Base-by-base conservation (phyloP, 1,284 basidiomycete species). In the Wallemia mellicola region DNA sequence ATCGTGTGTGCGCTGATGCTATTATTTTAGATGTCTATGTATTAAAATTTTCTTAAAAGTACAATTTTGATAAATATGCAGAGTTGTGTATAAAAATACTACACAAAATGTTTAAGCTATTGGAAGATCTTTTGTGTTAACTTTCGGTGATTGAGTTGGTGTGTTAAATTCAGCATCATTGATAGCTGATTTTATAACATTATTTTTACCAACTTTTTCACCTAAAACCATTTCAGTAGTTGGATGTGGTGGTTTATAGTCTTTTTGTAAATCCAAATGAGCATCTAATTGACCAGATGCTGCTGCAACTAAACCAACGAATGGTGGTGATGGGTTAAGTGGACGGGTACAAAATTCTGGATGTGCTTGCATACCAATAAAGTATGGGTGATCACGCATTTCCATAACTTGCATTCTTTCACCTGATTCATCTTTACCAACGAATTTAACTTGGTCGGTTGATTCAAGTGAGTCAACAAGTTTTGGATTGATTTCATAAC, bases 321-420 rank as follows among this genome's bases (percentile, higher is more conserved):
- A 98, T 0, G 89, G 83, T 1, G 92, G 92, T 0, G 88, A 94
- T 0, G 92, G 94, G 73, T 99, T 98, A 59, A 99, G 75, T 1
- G 92, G 92, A n/a, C 92, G 81, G 24, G 92, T 92, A 73, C 91
- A 96, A 73, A 99, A 92, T 71, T 99, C 92, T 1, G 92, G 92
- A 68, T 99, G 92, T 0, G 94, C 88, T 73, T 99, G 92, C 61
- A 98, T 76, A 54, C 81, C 94, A 60, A 95, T 75, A 70, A 92
- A 98, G 77, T 80, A 99, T 0, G 88, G 87, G 72, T 99, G 92
- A 67, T 86, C 87, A 86, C 65, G 2, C 7, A 96, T 72, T 73
- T 99, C 92, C 61, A 92, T 76, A 61, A 94, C 80, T 73, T 99
- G 92, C 92, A 99, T 99, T 61, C 92, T 78, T 72, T 95, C 87